A percentile compares a stretch with the other conserved stretches of the same genome.
Evolutionary conservation across 176 grass and related monocot species (phyloP).

Genomic region (bread wheat (Triticum aestivum)): DNA sequence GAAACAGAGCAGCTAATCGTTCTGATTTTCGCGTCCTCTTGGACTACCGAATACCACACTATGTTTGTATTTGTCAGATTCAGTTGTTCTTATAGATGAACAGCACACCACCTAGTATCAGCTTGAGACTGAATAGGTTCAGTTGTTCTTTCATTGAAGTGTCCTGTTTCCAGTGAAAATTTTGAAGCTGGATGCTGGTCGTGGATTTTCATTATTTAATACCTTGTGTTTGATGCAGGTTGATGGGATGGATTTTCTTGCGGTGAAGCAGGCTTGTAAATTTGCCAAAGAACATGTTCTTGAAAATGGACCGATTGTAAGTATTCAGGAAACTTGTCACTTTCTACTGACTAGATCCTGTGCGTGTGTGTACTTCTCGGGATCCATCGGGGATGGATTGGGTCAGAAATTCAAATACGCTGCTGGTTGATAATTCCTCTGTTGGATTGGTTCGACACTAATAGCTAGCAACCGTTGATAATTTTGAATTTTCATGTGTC

Average conservation of each 20-base stretch:
- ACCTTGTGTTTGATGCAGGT: constrained; percentile 38
- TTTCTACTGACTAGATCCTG: background rate
- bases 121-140: too few relatives aligned
- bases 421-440: background rate
- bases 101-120: too few relatives aligned
- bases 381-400: background rate
- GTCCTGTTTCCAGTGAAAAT: background rate
- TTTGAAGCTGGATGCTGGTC: background rate
- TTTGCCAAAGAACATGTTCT: constrained; percentile 85
- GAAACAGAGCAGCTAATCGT: too few relatives aligned
- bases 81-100: too few relatives aligned
- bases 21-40: too few relatives aligned
- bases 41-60: too few relatives aligned
- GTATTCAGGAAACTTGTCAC: constrained; percentile 4
- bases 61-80: too few relatives aligned
- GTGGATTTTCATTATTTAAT: too few relatives aligned
- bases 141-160: background rate
- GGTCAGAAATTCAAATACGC: background rate
- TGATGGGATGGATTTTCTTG: constrained; percentile 91
- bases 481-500: background rate
- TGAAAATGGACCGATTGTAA: constrained; percentile 80
- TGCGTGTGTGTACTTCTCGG: background rate
- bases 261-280: constrained; percentile 88
- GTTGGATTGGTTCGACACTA: background rate
- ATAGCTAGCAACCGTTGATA: background rate